Base-by-base conservation (phyloP, 148 eudicot genomes). In the Vaccinium myrtillus region DNA sequence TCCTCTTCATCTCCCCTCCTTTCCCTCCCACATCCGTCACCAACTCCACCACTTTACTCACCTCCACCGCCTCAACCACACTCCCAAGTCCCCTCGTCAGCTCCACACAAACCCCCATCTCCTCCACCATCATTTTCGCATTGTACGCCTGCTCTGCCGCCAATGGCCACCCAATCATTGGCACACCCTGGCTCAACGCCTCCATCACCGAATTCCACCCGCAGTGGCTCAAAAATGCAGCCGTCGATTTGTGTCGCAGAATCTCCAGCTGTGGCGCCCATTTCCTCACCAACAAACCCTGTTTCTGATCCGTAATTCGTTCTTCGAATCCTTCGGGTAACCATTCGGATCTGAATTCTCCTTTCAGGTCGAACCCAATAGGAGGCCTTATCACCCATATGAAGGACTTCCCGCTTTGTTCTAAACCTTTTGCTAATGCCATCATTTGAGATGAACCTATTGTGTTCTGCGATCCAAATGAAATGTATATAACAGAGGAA, bases 401-500 rank as follows among this genome's bases (percentile, higher is more conserved):
- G 86, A 96, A 96, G 10, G 89, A 80, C 21, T 61, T 88, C 23
- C 85, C 88, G 51, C 95, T 92, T 18, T 86, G 87, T 71, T 93
- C 97, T 83, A 96, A 86, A 0, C 98, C 98, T 27, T 59, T 73
- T 0, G 98, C 98, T 21, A 96, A 81, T 65, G 90, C 95, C 93
- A 92, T 96, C 98, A 96, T 96, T 36, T 96, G 98, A 55, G 89
- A 14, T 9, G 89, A 81, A 19, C 86, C 86, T 16, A 96, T 89
- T 0, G 93, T 90, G 87, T 93, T 94, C 81, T 96, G 98, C 0
- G 98, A 96, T 77, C 98, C 99, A 73, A 96, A 96, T 63, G 95
- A 94, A 6, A 94, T 86, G 89, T 87, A 94, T 18, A 94, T 86
- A 9, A 94, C 95, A 1, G 94, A 91, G 15, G 73, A 82, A 12